Percentiles rank a stretch among this genome's conserved stretches.
phyloP scores from a whole-genome alignment of 139 green algal genomes.

The Micractinium sp. region DNA sequence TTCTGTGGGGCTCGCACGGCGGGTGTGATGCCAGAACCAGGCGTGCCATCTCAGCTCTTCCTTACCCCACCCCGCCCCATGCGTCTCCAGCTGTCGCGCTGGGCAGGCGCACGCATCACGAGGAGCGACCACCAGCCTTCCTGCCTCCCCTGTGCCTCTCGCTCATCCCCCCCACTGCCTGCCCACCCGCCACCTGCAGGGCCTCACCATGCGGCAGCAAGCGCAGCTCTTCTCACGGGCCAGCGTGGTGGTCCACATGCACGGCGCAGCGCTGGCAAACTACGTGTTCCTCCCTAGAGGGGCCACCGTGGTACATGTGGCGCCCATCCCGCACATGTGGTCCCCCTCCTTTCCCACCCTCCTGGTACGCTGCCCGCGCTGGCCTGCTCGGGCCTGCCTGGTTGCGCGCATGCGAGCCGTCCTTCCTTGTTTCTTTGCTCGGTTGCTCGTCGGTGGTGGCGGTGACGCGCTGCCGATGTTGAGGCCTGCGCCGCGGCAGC shows the following conservation, averaged over 20 bases:
- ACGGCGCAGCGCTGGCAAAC: not conserved
- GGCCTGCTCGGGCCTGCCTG: not conserved
- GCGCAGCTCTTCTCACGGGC: not conserved
- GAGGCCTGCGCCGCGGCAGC: not conserved
- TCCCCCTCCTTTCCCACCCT: not conserved
- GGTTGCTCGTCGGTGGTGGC: no score
- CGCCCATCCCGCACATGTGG: not conserved
- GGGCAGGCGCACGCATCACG: no score
- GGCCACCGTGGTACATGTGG: not conserved
- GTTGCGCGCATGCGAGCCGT: not conserved
- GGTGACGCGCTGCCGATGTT: no score
- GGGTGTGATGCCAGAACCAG: not conserved
- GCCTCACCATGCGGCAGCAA: not conserved
- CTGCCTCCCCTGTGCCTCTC: not conserved
- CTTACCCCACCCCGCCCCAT: not conserved
- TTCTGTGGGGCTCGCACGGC: not conserved
- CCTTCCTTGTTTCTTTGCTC: not conserved
- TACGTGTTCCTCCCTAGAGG: not conserved
- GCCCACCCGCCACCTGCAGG: not conserved
- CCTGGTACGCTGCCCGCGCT: not conserved
- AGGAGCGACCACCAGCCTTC: not conserved
- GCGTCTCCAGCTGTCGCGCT: not conserved
- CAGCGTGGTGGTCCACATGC: conserved; percentile 1
- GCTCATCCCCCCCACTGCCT: not conserved
- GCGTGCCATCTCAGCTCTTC: not conserved